These are phyloP conservation scores for Plasmodium falciparum DNA, from an alignment of 169 alveolate genomes.

Conservation along the genomic window DNA sequence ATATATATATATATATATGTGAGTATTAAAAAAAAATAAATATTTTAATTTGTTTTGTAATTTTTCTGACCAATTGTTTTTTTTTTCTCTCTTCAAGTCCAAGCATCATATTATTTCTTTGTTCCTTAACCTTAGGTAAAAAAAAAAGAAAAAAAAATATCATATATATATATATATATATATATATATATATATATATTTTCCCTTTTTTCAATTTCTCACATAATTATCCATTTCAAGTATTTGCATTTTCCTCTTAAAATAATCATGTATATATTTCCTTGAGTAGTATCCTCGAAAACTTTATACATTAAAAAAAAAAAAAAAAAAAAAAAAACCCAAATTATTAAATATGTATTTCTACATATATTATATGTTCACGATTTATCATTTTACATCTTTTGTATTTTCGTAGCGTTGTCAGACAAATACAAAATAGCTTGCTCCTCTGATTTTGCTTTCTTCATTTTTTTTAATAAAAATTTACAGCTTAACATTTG, in stretches of 20 bases:
- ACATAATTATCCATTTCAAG: slow-evolving; percentile 51
- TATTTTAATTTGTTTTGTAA: neutral
- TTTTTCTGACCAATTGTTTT: slow-evolving; percentile 32
- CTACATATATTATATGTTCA: neutral
- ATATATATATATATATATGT: neutral
- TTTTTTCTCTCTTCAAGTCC: slow-evolving; percentile 49
- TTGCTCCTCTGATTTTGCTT: slow-evolving; percentile 30
- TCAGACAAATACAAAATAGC: slow-evolving; percentile 18
- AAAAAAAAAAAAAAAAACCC: neutral
- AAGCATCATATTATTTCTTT: slow-evolving; percentile 12
- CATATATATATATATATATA: neutral
- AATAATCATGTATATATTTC: slow-evolving; percentile 70
- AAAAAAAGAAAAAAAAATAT: neutral
- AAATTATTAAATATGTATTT: neutral
- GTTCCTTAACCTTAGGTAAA: slow-evolving; percentile 27
- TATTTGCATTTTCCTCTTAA: slow-evolving; percentile 53
- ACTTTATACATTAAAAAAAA: slow-evolving; percentile 1
- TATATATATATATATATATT: neutral
- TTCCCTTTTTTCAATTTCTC: neutral
- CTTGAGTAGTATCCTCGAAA: slow-evolving; percentile 67
- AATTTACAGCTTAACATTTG: slow-evolving; percentile 30
- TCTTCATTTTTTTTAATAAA: slow-evolving; percentile 50
- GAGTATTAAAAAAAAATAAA: neutral
- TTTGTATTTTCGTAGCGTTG: slow-evolving; percentile 62
- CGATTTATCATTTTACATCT: slow-evolving; percentile 22